Percentiles rank a stretch among this genome's conserved stretches.
phyloP scores from a whole-genome alignment of 176 grass and related monocot genomes.

The Microstegium vimineum region DNA sequence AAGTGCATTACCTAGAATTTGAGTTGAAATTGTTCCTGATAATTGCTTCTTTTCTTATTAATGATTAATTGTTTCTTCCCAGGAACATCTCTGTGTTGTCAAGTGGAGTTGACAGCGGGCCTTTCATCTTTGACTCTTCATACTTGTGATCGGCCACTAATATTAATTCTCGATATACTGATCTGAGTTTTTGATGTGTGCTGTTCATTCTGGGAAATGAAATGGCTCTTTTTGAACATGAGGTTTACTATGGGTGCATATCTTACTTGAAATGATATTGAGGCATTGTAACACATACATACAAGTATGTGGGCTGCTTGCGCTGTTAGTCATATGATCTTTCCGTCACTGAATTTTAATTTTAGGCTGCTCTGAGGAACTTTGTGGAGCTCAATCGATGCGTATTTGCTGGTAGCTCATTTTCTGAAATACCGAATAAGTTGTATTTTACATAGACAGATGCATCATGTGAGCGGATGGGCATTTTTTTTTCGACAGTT shows the following conservation, averaged over 20 bases:
- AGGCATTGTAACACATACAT: not conserved
- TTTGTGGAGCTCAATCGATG: not conserved
- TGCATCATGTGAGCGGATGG: not conserved
- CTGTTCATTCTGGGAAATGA: conserved; percentile 18
- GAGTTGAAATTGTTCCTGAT: not conserved
- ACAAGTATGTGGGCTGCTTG: not conserved
- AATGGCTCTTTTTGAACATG: conserved; percentile 17
- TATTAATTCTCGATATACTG: not conserved
- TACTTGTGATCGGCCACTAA: not conserved
- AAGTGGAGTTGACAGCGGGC: not conserved
- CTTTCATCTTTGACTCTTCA: conserved; percentile 11
- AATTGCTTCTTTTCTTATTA: not conserved
- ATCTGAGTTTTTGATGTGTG: conserved; percentile 21
- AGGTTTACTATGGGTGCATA: not conserved
- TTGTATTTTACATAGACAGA: not conserved
- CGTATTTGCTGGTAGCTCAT: not conserved
- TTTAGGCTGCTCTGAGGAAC: not conserved
- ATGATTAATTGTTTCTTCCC: not conserved
- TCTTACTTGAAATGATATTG: not conserved
- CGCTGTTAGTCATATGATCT: not conserved
- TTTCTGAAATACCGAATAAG: not conserved
- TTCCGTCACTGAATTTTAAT: not conserved
- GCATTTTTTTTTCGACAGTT: no score
- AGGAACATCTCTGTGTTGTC: conserved; percentile 20
- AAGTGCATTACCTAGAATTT: not conserved